Evolutionary conservation across 176 grass and related monocot genomes (phyloP).

Genomic region (Phoenix dactylifera): DNA sequence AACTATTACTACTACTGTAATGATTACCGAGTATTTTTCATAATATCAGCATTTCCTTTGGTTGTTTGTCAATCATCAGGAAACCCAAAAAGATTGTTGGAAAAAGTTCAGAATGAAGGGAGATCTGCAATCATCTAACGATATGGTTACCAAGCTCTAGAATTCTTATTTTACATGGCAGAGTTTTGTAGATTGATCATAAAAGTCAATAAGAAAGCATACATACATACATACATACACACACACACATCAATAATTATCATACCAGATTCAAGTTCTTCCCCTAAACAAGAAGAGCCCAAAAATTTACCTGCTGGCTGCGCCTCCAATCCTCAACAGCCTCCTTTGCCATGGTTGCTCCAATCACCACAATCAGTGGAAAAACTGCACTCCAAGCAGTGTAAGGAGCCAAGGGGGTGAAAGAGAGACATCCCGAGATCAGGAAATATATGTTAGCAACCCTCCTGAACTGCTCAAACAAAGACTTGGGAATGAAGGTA

Average conservation of each 20-base stretch:
- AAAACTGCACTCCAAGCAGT: conserved; percentile 49
- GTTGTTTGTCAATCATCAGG: too few relatives aligned
- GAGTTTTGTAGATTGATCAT: too few relatives aligned
- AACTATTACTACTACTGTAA: too few relatives aligned
- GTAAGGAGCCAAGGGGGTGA: conserved; percentile 74
- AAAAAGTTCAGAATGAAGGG: too few relatives aligned
- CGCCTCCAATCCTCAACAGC: conserved; percentile 88
- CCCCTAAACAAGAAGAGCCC: neutral
- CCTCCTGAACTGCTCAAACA: conserved; percentile 99
- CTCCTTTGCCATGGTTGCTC: conserved; percentile 86
- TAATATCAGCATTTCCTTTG: too few relatives aligned
- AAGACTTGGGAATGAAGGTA: conserved; percentile 85
- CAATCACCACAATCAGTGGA: conserved; percentile 60
- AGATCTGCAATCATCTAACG: too few relatives aligned
- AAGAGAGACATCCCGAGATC: conserved; percentile 56
- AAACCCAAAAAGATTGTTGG: too few relatives aligned
- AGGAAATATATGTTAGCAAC: conserved; percentile 98
- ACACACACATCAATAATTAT: neutral
- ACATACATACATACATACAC: too few relatives aligned
- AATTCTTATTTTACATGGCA: too few relatives aligned
- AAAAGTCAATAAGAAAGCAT: too few relatives aligned
- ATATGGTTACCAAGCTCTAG: too few relatives aligned
- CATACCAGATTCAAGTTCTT: neutral
- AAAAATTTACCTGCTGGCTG: conserved; percentile 65
- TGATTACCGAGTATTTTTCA: too few relatives aligned